phyloP scores from a whole-genome alignment of 2,329 filamentous ascomycete species.

The Alternaria brassicicola region DNA sequence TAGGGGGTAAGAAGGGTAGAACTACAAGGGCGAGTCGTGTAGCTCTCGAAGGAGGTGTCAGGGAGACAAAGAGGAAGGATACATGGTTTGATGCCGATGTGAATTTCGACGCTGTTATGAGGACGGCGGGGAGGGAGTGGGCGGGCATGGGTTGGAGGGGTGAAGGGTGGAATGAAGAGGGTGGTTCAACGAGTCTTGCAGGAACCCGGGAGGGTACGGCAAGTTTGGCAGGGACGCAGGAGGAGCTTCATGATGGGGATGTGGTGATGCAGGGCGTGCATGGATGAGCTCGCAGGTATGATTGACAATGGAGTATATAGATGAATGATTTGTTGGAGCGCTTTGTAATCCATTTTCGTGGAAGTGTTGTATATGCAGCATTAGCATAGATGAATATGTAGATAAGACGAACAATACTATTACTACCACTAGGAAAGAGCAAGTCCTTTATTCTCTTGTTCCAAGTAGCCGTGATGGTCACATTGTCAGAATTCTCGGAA shows the following conservation, averaged over 20 bases:
- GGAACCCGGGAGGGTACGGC: neutral
- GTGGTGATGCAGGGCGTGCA: neutral
- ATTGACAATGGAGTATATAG: neutral
- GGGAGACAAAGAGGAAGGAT: slow-evolving; percentile 70
- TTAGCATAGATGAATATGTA: neutral
- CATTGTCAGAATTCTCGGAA: no score
- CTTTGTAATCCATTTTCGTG: neutral
- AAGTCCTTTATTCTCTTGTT: no score
- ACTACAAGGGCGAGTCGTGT: slow-evolving; percentile 77
- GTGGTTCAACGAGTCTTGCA: neutral
- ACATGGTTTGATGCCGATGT: slow-evolving; percentile 71
- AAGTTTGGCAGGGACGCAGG: slow-evolving; percentile 17
- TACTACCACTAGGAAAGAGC: neutral
- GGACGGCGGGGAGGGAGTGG: slow-evolving; percentile 60
- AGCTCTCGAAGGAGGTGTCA: slow-evolving; percentile 75
- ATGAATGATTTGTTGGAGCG: neutral
- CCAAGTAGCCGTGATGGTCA: no score
- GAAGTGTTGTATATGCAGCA: neutral
- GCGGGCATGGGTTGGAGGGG: slow-evolving; percentile 38
- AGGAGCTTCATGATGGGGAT: neutral
- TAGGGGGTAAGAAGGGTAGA: slow-evolving; percentile 62
- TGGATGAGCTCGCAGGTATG: neutral
- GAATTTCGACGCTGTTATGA: slow-evolving; percentile 66
- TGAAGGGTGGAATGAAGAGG: slow-evolving; percentile 5
- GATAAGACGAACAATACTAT: neutral